These are phyloP conservation scores for Triangularia setosa DNA, from an alignment of 2,329 filamentous ascomycete genomes.

Conservation along the genomic window DNA sequence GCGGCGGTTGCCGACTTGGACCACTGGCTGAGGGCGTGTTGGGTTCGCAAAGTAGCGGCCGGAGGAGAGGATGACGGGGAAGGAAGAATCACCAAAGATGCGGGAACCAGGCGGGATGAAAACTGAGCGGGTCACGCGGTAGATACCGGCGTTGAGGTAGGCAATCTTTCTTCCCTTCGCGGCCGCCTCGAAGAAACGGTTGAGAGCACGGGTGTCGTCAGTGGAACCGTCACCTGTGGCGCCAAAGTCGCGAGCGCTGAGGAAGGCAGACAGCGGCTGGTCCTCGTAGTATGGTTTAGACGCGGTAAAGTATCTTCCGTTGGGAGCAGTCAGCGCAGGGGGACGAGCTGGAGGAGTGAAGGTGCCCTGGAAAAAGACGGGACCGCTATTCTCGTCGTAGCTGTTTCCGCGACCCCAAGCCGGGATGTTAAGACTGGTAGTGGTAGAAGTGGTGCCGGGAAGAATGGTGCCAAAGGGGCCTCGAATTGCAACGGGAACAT, in stretches of 20 bases:
- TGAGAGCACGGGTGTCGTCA: slow-evolving; percentile 70
- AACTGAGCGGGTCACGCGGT: slow-evolving; percentile 55
- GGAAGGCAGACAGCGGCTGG: slow-evolving; percentile 54
- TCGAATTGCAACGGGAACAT: slow-evolving; percentile 41
- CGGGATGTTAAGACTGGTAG: slow-evolving; percentile 42
- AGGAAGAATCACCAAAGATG: slow-evolving; percentile 56
- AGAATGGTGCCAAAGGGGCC: slow-evolving; percentile 48
- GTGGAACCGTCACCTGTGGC: slow-evolving; percentile 69
- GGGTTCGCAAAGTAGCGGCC: slow-evolving; percentile 55
- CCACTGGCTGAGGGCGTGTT: slow-evolving; percentile 55
- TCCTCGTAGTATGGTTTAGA: slow-evolving; percentile 73
- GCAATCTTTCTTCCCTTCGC: slow-evolving; percentile 52
- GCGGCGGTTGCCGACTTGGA: slow-evolving; percentile 54
- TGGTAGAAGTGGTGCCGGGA: slow-evolving; percentile 43
- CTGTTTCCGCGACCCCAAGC: slow-evolving; percentile 64
- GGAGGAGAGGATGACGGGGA: slow-evolving; percentile 50
- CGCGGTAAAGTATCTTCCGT: slow-evolving; percentile 60
- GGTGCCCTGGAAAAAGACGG: slow-evolving; percentile 43
- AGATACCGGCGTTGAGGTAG: slow-evolving; percentile 60
- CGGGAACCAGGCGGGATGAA: slow-evolving; percentile 45
- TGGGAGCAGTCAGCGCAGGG: slow-evolving; percentile 48
- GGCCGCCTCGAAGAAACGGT: slow-evolving; percentile 56
- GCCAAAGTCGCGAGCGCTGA: slow-evolving; percentile 64
- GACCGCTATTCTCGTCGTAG: slow-evolving; percentile 43
- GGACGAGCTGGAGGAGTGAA: slow-evolving; percentile 46